Evolutionary conservation across 106 monocot genomes (phyloP).

Genomic region (Phalaenopsis equestris): DNA sequence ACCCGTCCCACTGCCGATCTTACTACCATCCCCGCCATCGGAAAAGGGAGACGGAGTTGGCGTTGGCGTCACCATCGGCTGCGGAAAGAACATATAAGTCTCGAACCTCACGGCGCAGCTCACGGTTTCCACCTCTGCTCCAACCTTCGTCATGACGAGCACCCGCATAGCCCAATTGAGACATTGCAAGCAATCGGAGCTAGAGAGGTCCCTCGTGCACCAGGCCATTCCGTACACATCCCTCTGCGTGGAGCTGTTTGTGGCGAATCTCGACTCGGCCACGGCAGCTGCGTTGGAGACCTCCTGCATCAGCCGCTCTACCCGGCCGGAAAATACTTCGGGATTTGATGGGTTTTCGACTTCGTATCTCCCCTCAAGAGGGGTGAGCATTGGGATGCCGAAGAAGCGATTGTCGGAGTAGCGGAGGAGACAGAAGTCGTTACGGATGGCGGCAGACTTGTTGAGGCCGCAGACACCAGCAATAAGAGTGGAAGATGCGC

Average conservation of each 20-base stretch:
- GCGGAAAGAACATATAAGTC: background rate
- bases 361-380: background rate
- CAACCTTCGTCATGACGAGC: background rate
- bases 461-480: background rate
- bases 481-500: background rate
- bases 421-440: constrained; percentile 8
- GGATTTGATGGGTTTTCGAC: background rate
- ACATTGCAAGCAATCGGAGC: constrained; percentile 2
- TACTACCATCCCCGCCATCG: background rate
- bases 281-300: background rate
- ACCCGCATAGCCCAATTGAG: background rate
- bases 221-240: constrained; percentile 7
- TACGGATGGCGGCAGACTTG: background rate
- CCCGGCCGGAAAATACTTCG: background rate
- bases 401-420: background rate
- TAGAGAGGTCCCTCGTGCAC: constrained; percentile 2
- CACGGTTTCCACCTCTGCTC: background rate
- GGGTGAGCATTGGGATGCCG: background rate
- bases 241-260: no score
- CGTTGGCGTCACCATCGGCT: background rate
- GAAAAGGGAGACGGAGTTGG: background rate
- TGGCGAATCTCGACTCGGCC: background rate
- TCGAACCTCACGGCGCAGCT: constrained; percentile 7
- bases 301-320: background rate
- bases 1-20: background rate